Evolutionary conservation across 352 stramenopile species (phyloP).

Genomic region (Pythium folliculosum): DNA sequence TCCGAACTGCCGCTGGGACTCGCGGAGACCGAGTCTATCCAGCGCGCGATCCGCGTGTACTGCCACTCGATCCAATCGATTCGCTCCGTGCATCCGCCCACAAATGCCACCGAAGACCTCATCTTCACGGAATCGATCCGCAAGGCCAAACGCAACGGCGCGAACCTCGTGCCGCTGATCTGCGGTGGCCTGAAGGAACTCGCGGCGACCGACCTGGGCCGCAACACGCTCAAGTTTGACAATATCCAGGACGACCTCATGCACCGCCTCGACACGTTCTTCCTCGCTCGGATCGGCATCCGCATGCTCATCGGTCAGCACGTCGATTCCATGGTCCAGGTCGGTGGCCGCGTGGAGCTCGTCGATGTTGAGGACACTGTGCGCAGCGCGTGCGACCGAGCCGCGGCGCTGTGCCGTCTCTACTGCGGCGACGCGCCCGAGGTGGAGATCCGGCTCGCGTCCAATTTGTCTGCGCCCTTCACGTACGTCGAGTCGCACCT

Average conservation of each 20-base stretch:
- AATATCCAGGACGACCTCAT: slow-evolving; percentile 77
- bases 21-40: slow-evolving; percentile 60
- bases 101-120: slow-evolving; percentile 49
- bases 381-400: slow-evolving; percentile 52
- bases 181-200: slow-evolving; percentile 75
- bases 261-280: slow-evolving; percentile 96
- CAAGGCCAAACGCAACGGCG: slow-evolving; percentile 52
- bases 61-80: slow-evolving; percentile 55
- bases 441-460: slow-evolving; percentile 56
- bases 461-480: slow-evolving; percentile 58
- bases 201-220: slow-evolving; percentile 59
- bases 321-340: slow-evolving; percentile 61
- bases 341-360: slow-evolving; percentile 71
- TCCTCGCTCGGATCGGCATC: slow-evolving; percentile 98
- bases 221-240: slow-evolving; percentile 57
- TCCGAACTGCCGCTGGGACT: slow-evolving; percentile 70
- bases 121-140: slow-evolving; percentile 64
- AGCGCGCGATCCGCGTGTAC: slow-evolving; percentile 68
- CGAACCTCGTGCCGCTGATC: slow-evolving; percentile 81
- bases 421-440: slow-evolving; percentile 59
- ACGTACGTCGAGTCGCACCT: slow-evolving; percentile 84
- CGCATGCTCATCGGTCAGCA: slow-evolving; percentile 97
- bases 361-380: slow-evolving; percentile 73
- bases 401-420: slow-evolving; percentile 50
- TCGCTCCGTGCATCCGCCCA: slow-evolving; percentile 40